phyloP scores from a whole-genome alignment of 352 stramenopile species.

The Globisporangium parvum region DNA sequence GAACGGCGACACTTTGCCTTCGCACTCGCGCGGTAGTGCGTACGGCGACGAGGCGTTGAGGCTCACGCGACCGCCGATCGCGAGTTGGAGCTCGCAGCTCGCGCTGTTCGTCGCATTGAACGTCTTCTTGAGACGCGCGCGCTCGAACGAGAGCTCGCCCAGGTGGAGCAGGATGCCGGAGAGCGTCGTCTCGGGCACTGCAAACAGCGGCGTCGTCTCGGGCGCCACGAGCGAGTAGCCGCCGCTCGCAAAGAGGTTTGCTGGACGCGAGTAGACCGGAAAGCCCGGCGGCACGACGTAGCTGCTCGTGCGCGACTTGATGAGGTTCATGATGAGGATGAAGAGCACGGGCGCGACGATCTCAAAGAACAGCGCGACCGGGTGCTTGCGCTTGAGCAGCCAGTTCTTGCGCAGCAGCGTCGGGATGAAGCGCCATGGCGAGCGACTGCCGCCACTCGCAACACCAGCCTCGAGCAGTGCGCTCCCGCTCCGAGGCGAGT shows the following conservation, averaged over 20 bases:
- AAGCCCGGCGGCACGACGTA: constrained; percentile 43
- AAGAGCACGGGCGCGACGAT: constrained; percentile 46
- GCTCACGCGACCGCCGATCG: constrained; percentile 26
- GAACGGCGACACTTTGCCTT: constrained; percentile 37
- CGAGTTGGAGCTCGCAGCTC: constrained; percentile 22
- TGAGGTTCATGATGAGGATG: constrained; percentile 42
- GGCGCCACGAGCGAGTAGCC: too few relatives aligned
- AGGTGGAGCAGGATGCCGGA: too few relatives aligned
- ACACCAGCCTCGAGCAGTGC: too few relatives aligned
- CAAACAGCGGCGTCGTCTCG: too few relatives aligned
- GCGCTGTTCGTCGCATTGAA: constrained; percentile 23
- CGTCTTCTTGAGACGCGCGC: constrained; percentile 9
- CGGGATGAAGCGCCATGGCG: constrained; percentile 24
- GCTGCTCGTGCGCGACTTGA: constrained; percentile 51
- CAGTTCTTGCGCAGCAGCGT: constrained; percentile 66
- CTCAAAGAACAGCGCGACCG: constrained; percentile 38
- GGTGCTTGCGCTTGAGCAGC: constrained; percentile 52
- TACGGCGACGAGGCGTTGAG: constrained; percentile 28
- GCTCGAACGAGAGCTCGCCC: too few relatives aligned
- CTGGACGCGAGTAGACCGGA: constrained; percentile 19
- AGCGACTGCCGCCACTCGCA: constrained; percentile 4
- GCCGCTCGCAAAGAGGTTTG: neutral
- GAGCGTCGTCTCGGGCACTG: too few relatives aligned
- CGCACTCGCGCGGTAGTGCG: constrained; percentile 26
- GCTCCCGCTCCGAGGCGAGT: too few relatives aligned